A percentile compares a stretch with the other conserved stretches of the same genome.
Evolutionary conservation across 2,329 filamentous ascomycete genomes (phyloP).

Genomic region (Fusarium solani-melongenae): DNA sequence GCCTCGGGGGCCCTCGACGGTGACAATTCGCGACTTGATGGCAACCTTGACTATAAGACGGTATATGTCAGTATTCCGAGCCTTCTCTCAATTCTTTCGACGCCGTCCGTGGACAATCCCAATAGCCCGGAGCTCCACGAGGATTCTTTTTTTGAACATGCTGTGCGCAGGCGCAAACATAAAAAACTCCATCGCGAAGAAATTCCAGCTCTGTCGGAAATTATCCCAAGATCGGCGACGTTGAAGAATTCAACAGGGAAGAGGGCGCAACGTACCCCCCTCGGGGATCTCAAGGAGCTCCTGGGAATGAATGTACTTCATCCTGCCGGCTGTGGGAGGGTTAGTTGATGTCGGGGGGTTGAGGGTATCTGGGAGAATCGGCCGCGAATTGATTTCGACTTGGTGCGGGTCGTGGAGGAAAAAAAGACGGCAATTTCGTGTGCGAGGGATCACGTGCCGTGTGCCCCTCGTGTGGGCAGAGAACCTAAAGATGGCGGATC

Average conservation of each 20-base stretch:
- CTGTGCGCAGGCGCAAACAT: conserved; percentile 21
- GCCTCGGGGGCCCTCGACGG: conserved; percentile 96
- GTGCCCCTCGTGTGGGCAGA: conserved; percentile 51
- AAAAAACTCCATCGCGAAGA: conserved; percentile 22
- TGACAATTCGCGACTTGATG: conserved; percentile 97
- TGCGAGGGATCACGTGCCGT: neutral
- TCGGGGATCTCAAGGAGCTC: conserved; percentile 96
- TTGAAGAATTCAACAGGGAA: conserved; percentile 16
- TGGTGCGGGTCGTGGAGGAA: conserved; percentile 7
- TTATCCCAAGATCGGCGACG: conserved; percentile 1
- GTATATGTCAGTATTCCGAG: conserved; percentile 45
- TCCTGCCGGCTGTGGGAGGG: conserved; percentile 75
- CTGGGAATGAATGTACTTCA: conserved; percentile 99
- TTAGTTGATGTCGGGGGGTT: conserved; percentile 54
- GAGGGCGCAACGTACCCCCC: conserved; percentile 78
- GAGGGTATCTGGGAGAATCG: conserved; percentile 54
- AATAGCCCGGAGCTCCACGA: conserved; percentile 4
- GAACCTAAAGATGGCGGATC: conserved; percentile 1
- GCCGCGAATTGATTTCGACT: conserved; percentile 50
- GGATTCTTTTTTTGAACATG: conserved; percentile 22
- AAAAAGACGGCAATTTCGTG: conserved; percentile 44
- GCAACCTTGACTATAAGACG: conserved; percentile 84
- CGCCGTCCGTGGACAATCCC: conserved; percentile 7
- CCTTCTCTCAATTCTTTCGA: conserved; percentile 13
- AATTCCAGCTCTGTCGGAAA: conserved; percentile 21